Evolutionary conservation across 2,329 filamentous ascomycete genomes (phyloP), one percentile per base, ranked within the genome.

Genomic region (Calonectria hawksworthii): DNA sequence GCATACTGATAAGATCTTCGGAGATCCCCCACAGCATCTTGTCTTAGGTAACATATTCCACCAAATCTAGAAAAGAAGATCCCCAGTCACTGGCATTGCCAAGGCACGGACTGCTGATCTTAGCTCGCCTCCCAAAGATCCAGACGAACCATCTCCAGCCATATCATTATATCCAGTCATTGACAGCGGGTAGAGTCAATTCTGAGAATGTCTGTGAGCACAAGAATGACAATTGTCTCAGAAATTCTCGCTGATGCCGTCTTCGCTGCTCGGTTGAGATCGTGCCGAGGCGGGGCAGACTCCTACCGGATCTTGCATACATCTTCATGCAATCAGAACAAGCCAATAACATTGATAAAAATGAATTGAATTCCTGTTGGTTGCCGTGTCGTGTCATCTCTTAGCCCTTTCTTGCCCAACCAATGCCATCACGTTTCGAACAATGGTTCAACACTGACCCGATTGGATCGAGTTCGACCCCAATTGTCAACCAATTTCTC

Each of bases 61-160:
- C 44, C 51, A 34, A 50, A 56, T 51, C 26, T 14, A 26, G 41
- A 77, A 34, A 76, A 72, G 16, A 72, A 75, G 30, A 26, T 72
- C 73, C 65, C 56, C 67, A 65, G 51, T 28, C 54, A 54, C 72
- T 38, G 69, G 78, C 73, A 76, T 78, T 70, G 50, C 61, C 68
- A 76, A 76, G 76, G 34, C 38, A 52, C 34, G 36, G 47, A 16
- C 47, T 41, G 50, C 41, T 56, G 51, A 56, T 64, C 70, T 66
- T 75, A 76, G 75, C 76, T 70, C 30, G 38, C 44, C 70, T 65
- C 64, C 52, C 59, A 71, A 69, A 52, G 26, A 41, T 51, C 50
- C 16, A 18, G 44, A 72, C 67, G 72, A 80, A 73, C 76, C 78
- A 76, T 66, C 26, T 44, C 28, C 36, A 63, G 66, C 41, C 10